These are phyloP conservation scores for Geotrichum macrosporum DNA, from an alignment of 1,139 yeast genomes.

Conservation along the genomic window DNA sequence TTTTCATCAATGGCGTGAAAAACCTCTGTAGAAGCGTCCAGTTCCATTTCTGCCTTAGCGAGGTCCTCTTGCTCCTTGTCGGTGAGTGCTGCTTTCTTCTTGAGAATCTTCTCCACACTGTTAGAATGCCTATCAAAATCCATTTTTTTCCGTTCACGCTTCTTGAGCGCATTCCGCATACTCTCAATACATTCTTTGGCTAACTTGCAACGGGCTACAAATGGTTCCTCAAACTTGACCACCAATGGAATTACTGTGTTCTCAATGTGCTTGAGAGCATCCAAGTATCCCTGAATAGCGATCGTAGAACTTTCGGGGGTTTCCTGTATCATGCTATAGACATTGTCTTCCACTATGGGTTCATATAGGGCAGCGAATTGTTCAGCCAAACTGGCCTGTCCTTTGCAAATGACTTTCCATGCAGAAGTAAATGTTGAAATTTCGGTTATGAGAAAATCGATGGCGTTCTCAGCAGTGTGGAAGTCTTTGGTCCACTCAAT, in stretches of 20 bases:
- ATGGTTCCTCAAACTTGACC: constrained; percentile 28
- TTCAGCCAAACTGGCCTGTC: constrained; percentile 30
- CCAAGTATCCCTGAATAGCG: constrained; percentile 30
- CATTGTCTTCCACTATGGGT: constrained; percentile 43
- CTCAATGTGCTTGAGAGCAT: constrained; percentile 27
- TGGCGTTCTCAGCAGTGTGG: constrained; percentile 44
- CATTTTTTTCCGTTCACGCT: constrained; percentile 46
- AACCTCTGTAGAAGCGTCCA: constrained; percentile 34
- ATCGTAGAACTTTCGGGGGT: constrained; percentile 44
- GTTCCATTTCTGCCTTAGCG: constrained; percentile 32
- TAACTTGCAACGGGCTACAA: constrained; percentile 36
- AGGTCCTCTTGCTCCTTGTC: constrained; percentile 35
- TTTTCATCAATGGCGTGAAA: constrained; percentile 43
- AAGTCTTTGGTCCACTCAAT: constrained; percentile 48
- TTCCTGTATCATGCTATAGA: constrained; percentile 32
- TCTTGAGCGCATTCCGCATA: constrained; percentile 45
- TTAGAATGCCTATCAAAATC: constrained; percentile 44
- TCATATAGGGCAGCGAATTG: constrained; percentile 38
- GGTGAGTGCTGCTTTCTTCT: constrained; percentile 35
- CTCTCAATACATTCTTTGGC: constrained; percentile 43
- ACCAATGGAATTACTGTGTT: constrained; percentile 31
- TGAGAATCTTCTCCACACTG: constrained; percentile 44
- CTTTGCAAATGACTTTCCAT: constrained; percentile 43
- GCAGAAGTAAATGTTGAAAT: constrained; percentile 38
- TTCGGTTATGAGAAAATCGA: constrained; percentile 43